Percentiles rank a stretch among this genome's conserved stretches.
phyloP scores from a whole-genome alignment of 2,329 filamentous ascomycete genomes.

The Parafenestella ontariensis region DNA sequence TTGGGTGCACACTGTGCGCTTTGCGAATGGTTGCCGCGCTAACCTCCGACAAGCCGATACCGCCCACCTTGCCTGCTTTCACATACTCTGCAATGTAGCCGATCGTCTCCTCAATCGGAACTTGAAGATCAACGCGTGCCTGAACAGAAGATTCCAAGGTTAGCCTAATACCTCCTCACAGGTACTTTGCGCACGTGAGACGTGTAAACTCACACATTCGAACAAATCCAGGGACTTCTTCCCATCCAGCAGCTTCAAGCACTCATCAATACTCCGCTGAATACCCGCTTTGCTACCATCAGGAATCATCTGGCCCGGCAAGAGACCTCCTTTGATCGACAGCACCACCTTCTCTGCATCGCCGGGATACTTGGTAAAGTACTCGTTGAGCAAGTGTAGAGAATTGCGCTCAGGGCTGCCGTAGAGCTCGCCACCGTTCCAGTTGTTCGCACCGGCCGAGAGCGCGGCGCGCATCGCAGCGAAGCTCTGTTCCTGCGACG shows the following conservation, averaged over 20 bases:
- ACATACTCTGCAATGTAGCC: constrained; percentile 50
- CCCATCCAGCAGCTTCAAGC: constrained; percentile 52
- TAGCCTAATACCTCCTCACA: background rate
- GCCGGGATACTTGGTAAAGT: constrained; percentile 60
- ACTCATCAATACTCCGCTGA: constrained; percentile 55
- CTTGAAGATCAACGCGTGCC: constrained; percentile 47
- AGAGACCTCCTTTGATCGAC: constrained; percentile 58
- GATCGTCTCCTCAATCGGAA: constrained; percentile 56
- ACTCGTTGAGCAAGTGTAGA: constrained; percentile 57
- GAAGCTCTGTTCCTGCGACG: constrained; percentile 48
- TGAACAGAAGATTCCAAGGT: background rate
- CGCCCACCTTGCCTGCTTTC: constrained; percentile 54
- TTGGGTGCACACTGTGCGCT: constrained; percentile 61
- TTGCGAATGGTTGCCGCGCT: constrained; percentile 55
- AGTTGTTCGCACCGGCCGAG: constrained; percentile 53
- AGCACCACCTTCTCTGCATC: constrained; percentile 60
- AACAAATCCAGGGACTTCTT: constrained; percentile 60
- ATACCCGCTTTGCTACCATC: constrained; percentile 53
- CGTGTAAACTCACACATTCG: constrained; percentile 46
- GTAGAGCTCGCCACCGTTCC: constrained; percentile 61
- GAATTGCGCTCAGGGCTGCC: constrained; percentile 56
- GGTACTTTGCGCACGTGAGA: background rate
- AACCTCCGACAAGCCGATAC: constrained; percentile 56
- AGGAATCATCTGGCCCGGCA: constrained; percentile 42
- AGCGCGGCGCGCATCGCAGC: constrained; percentile 55